phyloP scores from a whole-genome alignment of 1,284 basidiomycete species.

The Cystobasidium sp. region DNA sequence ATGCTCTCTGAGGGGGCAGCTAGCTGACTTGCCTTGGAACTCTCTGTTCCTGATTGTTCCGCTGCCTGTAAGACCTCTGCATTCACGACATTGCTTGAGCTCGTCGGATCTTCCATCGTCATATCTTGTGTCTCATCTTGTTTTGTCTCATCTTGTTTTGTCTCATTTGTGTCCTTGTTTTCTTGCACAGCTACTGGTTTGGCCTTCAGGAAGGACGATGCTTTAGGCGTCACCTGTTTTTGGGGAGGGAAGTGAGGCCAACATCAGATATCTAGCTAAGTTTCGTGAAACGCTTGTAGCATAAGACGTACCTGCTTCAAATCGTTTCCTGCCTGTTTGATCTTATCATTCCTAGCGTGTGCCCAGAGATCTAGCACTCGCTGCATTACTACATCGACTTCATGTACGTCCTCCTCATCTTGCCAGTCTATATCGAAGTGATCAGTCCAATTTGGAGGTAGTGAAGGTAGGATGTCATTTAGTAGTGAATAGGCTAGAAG shows the following conservation, averaged over 20 bases:
- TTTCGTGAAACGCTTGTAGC: not conserved
- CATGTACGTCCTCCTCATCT: conserved; percentile 15
- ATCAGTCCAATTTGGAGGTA: conserved; percentile 5
- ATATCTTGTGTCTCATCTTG: not conserved
- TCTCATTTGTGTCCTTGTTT: too few species aligned
- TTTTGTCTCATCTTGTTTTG: too few species aligned
- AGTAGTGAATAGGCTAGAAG: conserved; percentile 21
- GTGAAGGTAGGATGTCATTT: conserved; percentile 1
- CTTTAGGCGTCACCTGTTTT: not conserved
- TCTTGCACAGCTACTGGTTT: not conserved
- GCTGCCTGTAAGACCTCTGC: not conserved
- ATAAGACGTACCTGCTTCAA: not conserved
- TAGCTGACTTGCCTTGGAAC: not conserved
- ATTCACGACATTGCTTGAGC: too few species aligned
- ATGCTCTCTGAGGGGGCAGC: not conserved
- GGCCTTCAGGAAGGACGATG: conserved; percentile 1
- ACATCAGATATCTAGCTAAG: not conserved
- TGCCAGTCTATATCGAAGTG: conserved; percentile 35
- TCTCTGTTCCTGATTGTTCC: not conserved
- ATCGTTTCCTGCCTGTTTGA: not conserved
- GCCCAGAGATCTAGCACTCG: conserved; percentile 2
- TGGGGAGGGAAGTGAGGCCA: too few species aligned
- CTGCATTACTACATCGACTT: conserved; percentile 17
- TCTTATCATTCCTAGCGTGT: conserved; percentile 22
- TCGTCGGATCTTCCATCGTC: not conserved